Base-by-base conservation (phyloP, 2,329 filamentous ascomycete genomes). In the Pseudogymnoascus sp. region DNA sequence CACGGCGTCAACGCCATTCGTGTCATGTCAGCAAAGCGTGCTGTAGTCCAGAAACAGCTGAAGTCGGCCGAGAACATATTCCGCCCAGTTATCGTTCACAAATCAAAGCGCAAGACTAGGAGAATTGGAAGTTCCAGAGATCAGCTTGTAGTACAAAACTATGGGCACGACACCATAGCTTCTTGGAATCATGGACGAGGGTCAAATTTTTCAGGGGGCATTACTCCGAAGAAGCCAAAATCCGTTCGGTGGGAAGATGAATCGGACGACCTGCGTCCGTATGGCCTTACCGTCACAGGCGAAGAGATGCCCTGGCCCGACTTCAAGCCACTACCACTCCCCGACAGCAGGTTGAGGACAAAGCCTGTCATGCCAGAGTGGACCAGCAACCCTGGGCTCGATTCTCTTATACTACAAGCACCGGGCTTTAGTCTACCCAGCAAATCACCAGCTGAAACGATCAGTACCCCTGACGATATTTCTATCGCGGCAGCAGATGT, bases 1-100 rank as follows among this genome's bases (percentile, higher is more conserved):
- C 69, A 71, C 64, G 70, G 69, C 26, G 67, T 66, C 3, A 64
- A 64, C 12, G 66, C 69, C 12, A 68, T 71, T 5, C 67, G 63
- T 57, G 59, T 66, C 4, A 60, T 67, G 58, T 68, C 68, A 34
- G 48, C 61, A 55, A 65, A 67, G 18, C 60, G 64, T 61, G 60
- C 62, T 4, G 60, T 37, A 59, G 15, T 19, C 23, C 34, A 39
- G 10, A 21, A 57, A 23, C 33, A 57, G 9, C 30, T 38, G 13
- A 19, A 57, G 13, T 23, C 19, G 5, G 13, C 55, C 3, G 21
- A 37, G 21, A 57, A 35, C 26, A 34, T 30, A 10, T 57, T 57
- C 23, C 55, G 55, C 33, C 55, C 55, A 28, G 55, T 57, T 38
- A 37, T 57, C 7, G 33, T 57, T 21, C 45, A 52, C 23, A 52